These are phyloP conservation scores for Lodderomyces oxycetoniae DNA, from an alignment of 1,139 yeast genomes.

Conservation along the genomic window DNA sequence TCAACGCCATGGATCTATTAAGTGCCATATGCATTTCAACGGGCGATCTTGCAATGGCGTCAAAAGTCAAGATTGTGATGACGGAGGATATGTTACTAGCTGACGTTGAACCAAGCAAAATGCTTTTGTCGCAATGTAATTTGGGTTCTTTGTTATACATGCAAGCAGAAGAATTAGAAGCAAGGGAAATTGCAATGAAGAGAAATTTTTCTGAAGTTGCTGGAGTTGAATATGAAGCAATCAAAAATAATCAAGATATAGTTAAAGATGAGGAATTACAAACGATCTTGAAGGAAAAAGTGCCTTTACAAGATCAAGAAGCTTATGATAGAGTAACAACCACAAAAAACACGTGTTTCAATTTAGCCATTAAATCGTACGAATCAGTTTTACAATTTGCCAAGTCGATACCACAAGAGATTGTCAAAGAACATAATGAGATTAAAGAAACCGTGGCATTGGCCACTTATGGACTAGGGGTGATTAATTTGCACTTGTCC, in stretches of 20 bases:
- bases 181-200: slow-evolving; percentile 34
- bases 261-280: slow-evolving; percentile 5
- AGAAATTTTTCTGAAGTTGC: slow-evolving; percentile 21
- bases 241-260: slow-evolving; percentile 13
- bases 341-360: slow-evolving; percentile 38
- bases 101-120: slow-evolving; percentile 61
- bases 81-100: slow-evolving; percentile 73
- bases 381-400: slow-evolving; percentile 54
- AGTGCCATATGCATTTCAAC: slow-evolving; percentile 63
- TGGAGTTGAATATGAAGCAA: slow-evolving; percentile 21
- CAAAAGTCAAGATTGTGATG: slow-evolving; percentile 59
- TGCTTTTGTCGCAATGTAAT: slow-evolving; percentile 64
- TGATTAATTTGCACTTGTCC: slow-evolving; percentile 58
- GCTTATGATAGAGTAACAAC: slow-evolving; percentile 13
- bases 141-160: slow-evolving; percentile 67
- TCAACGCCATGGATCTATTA: slow-evolving; percentile 66
- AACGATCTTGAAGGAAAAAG: slow-evolving; percentile 7
- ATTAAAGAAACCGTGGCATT: slow-evolving; percentile 64
- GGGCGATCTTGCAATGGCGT: slow-evolving; percentile 62
- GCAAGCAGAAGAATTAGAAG: slow-evolving; percentile 65
- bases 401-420: slow-evolving; percentile 41
- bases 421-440: slow-evolving; percentile 17
- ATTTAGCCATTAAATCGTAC: slow-evolving; percentile 43
- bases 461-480: slow-evolving; percentile 83
- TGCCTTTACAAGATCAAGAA: slow-evolving; percentile 14